A percentile compares a stretch with the other conserved stretches of the same genome.
These are phyloP conservation scores for Neonectria faginata DNA, from an alignment of 2,329 filamentous ascomycete species.

Conservation along the genomic window DNA sequence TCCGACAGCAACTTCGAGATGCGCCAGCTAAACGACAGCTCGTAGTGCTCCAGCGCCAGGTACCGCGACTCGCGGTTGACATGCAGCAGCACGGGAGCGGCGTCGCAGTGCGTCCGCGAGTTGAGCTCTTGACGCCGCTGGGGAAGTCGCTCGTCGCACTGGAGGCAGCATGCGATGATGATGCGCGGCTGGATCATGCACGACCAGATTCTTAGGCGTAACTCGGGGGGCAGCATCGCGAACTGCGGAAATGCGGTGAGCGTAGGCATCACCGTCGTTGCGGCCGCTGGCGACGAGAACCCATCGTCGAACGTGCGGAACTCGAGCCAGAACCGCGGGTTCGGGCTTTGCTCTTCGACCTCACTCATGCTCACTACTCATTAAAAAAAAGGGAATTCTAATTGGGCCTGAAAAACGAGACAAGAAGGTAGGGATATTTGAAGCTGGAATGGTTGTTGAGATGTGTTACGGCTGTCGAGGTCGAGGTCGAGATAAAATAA, in stretches of 20 bases:
- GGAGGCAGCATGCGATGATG: constrained; percentile 57
- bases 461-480: constrained; percentile 16
- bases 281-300: constrained; percentile 36
- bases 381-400: constrained; percentile 9
- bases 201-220: constrained; percentile 62
- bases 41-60: constrained; percentile 58
- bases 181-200: constrained; percentile 59
- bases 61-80: constrained; percentile 57
- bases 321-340: constrained; percentile 57
- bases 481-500: constrained; percentile 30
- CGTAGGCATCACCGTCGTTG: constrained; percentile 2
- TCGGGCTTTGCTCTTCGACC: constrained; percentile 41
- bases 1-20: constrained; percentile 55
- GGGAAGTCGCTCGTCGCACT: constrained; percentile 46
- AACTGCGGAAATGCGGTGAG: constrained; percentile 53
- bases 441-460: constrained; percentile 6
- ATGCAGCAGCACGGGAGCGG: constrained; percentile 57
- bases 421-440: constrained; percentile 2
- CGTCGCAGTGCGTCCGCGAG: constrained; percentile 41
- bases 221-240: constrained; percentile 56
- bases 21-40: constrained; percentile 60
- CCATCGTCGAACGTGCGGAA: constrained; percentile 60
- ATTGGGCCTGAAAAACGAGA: constrained; percentile 12
- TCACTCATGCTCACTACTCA: constrained; percentile 36
- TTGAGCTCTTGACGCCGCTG: constrained; percentile 46